Evolutionary conservation across 495 filamentous ascomycete genomes (phyloP).

Genomic region (Trichoderma gamsii): DNA sequence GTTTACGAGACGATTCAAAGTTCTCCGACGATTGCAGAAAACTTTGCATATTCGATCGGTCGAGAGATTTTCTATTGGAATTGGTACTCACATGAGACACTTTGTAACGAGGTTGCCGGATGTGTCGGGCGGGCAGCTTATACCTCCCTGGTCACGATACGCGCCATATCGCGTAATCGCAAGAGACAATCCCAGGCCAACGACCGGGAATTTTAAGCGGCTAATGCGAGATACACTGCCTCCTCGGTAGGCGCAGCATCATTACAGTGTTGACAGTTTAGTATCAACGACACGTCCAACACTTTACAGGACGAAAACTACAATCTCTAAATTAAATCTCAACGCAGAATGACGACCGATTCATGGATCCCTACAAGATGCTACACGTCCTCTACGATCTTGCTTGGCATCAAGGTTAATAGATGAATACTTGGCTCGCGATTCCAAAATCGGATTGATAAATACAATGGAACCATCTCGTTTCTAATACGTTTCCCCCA

Average conservation of each 20-base stretch:
- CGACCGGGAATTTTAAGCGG: no score
- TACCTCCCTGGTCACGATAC: background rate
- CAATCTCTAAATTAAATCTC: background rate
- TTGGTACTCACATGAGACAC: background rate
- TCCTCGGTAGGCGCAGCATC: background rate
- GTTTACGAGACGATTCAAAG: background rate
- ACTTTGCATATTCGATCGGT: background rate
- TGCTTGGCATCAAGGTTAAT: background rate
- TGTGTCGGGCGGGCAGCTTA: background rate
- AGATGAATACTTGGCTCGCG: background rate
- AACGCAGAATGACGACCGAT: background rate
- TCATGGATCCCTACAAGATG: background rate
- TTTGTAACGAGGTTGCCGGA: background rate
- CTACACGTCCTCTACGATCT: background rate
- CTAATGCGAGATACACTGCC: background rate
- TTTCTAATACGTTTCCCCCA: no score
- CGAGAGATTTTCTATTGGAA: background rate
- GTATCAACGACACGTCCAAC: background rate
- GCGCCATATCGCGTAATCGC: background rate
- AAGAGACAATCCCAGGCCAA: background rate
- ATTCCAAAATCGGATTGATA: background rate
- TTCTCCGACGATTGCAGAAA: background rate
- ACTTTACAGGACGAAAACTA: no score
- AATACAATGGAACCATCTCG: background rate
- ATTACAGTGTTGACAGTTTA: background rate